Evolutionary conservation across 1,139 yeast genomes (phyloP), one percentile per base, ranked within the genome.

Genomic region (Wickerhamomyces sp.): DNA sequence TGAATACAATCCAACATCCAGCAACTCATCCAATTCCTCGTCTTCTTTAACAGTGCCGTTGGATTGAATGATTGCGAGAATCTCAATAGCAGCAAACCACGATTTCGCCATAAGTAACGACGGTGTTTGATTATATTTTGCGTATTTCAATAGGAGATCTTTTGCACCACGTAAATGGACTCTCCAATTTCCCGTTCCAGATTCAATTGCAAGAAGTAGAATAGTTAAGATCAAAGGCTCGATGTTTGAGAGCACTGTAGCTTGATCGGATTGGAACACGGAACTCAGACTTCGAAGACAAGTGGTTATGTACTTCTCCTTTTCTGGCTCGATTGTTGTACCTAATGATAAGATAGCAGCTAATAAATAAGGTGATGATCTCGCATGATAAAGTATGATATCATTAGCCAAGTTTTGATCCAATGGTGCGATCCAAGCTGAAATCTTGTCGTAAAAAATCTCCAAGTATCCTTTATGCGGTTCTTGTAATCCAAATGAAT

Each of bases 81-180:
- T 62, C 47, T 78, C 85, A 59, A 78, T 70, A 1, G 78, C 68
- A 12, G 72, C 68, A 50, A 74, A 78, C 83, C 84, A 78, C 20
- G 65, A 60, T 55, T 76, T 75, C 40, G 82, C 75, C 34, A 77
- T 67, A 1, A 75, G 61, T 29, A 78, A 53, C 7, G 43, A 49
- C 44, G 48, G 57, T 49, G 54, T 40, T 53, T 55, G 45, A 51
- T 31, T 57, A 45, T 45, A 53, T 39, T 56, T 55, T 30, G 68
- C 66, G 40, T 68, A 68, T 44, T 73, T 76, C 34, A 75, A 54
- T 13, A 78, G 58, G 17, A 78, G 57, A 44, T 77, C 82, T 45
- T 76, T 76, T 3, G 84, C 85, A 8, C 84, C 85, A 44, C 73
- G 60, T 15, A 78, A 58, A 57, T 78, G 85, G 0, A 80, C 75